A percentile compares a stretch with the other conserved stretches of the same genome.
These are phyloP conservation scores for Globisporangium megalacanthum DNA, from an alignment of 352 stramenopile species.

Conservation along the genomic window DNA sequence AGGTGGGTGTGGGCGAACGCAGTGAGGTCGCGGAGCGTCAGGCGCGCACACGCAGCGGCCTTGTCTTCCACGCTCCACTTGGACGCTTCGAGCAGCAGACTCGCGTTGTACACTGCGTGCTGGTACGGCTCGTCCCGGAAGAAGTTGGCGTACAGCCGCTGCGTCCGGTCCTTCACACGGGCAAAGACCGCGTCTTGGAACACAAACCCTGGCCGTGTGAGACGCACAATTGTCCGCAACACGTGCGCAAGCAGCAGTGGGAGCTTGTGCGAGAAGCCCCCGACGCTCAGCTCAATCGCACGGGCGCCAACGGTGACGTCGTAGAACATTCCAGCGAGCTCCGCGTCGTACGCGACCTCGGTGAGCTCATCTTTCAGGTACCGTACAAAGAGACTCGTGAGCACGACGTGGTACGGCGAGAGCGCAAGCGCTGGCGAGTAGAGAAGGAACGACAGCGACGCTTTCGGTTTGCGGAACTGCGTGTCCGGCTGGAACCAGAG, in stretches of 20 bases:
- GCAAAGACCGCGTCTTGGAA: constrained; percentile 72
- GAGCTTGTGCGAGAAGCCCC: constrained; percentile 90
- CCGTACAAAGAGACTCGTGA: constrained; percentile 67
- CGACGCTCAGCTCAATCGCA: constrained; percentile 75
- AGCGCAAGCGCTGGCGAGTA: constrained; percentile 49
- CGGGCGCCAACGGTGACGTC: constrained; percentile 27
- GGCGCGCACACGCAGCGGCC: constrained; percentile 51
- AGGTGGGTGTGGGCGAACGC: constrained; percentile 43
- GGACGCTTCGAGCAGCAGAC: constrained; percentile 65
- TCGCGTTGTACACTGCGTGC: constrained; percentile 78
- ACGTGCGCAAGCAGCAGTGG: constrained; percentile 72
- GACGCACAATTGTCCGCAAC: constrained; percentile 42
- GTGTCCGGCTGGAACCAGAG: constrained; percentile 73
- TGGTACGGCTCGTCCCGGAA: constrained; percentile 89
- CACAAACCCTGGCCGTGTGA: constrained; percentile 40
- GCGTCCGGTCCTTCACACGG: constrained; percentile 80
- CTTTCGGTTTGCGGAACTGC: constrained; percentile 89
- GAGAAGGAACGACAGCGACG: constrained; percentile 82
- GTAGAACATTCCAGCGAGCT: constrained; percentile 76
- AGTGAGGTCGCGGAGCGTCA: constrained; percentile 48
- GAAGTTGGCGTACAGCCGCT: constrained; percentile 86
- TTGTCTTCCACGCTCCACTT: constrained; percentile 87
- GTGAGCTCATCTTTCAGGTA: constrained; percentile 83
- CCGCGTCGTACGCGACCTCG: constrained; percentile 74
- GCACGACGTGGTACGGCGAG: constrained; percentile 61